These are phyloP conservation scores for Clonostachys chloroleuca DNA, from an alignment of 2,329 filamentous ascomycete species.

Conservation along the genomic window DNA sequence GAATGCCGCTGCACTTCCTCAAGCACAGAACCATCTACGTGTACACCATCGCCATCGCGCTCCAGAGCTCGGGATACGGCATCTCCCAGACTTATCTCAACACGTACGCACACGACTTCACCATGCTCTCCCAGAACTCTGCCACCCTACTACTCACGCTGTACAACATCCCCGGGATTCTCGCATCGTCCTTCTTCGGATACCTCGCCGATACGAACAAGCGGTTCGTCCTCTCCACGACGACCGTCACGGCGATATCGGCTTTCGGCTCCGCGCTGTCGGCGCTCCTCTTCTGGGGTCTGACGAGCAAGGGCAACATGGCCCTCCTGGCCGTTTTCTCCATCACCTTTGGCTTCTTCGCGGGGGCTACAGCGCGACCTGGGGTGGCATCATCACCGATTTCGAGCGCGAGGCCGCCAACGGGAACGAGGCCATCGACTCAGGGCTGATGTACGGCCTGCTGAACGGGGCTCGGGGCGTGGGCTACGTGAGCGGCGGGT, in stretches of 20 bases:
- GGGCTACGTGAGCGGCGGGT: slow-evolving; percentile 7
- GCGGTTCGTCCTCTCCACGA: not conserved
- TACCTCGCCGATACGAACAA: slow-evolving; percentile 7
- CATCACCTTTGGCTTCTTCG: slow-evolving; percentile 9
- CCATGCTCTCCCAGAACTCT: slow-evolving; percentile 5
- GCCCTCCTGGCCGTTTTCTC: slow-evolving; percentile 6
- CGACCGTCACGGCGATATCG: slow-evolving; percentile 4
- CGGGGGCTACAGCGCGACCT: slow-evolving; percentile 10
- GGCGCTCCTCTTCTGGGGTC: slow-evolving; percentile 8
- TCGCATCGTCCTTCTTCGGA: slow-evolving; percentile 7
- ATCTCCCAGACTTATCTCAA: slow-evolving; percentile 9
- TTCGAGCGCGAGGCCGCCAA: slow-evolving; percentile 5
- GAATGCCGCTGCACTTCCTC: slow-evolving; percentile 5
- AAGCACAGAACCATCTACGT: slow-evolving; percentile 4
- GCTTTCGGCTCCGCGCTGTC: slow-evolving; percentile 5
- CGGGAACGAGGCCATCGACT: slow-evolving; percentile 7
- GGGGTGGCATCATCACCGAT: slow-evolving; percentile 9
- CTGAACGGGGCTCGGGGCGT: slow-evolving; percentile 8
- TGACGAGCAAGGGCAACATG: slow-evolving; percentile 4
- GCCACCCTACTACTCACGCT: slow-evolving; percentile 7
- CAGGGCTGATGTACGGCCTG: slow-evolving; percentile 7
- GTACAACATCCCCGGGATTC: slow-evolving; percentile 7
- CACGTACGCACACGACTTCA: slow-evolving; percentile 5
- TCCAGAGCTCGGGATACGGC: slow-evolving; percentile 8
- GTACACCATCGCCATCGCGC: slow-evolving; percentile 5